Conservation (phyloP, 768 basidiomycete genomes). For the Inosperma sp. region DNA sequence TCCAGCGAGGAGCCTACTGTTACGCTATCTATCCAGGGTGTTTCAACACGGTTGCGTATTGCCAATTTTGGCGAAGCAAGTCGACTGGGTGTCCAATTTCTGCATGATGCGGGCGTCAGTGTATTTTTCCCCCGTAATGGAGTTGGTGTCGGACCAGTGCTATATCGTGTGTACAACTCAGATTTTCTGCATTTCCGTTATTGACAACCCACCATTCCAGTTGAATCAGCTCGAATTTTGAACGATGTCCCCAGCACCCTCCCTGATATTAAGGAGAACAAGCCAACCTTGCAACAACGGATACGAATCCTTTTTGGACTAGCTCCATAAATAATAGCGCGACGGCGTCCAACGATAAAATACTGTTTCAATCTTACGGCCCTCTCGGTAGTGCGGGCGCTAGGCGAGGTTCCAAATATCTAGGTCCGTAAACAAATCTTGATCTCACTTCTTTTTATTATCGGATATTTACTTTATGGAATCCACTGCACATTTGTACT, state of each 20-base stretch:
- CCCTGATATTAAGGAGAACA: slow-evolving; percentile 13
- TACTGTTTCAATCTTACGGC: background rate
- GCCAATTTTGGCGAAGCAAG: slow-evolving; percentile 26
- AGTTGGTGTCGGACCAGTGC: slow-evolving; percentile 25
- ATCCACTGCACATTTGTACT: background rate
- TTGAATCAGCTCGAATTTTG: slow-evolving; percentile 20
- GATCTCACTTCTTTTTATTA: background rate
- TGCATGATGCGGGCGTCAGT: slow-evolving; percentile 28
- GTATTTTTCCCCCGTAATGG: slow-evolving; percentile 25
- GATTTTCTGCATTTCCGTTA: slow-evolving; percentile 6
- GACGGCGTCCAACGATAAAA: too few species aligned
- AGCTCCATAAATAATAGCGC: too few species aligned
- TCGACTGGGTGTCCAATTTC: slow-evolving; percentile 28
- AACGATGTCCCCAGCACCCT: slow-evolving; percentile 22
- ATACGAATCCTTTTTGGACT: slow-evolving; percentile 26
- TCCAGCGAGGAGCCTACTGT: slow-evolving; percentile 10
- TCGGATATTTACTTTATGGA: background rate
- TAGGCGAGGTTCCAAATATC: too few species aligned
- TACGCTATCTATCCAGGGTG: slow-evolving; percentile 24
- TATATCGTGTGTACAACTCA: slow-evolving; percentile 23
- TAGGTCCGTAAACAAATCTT: background rate
- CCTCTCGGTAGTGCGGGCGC: background rate
- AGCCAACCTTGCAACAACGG: slow-evolving; percentile 23
- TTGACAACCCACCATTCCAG: too few species aligned
- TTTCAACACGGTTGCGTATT: slow-evolving; percentile 22